Percentiles rank a stretch among this genome's conserved stretches.
These are phyloP conservation scores for Rachicladosporium sp. DNA, from an alignment of 2,329 filamentous ascomycete species.

Conservation along the genomic window DNA sequence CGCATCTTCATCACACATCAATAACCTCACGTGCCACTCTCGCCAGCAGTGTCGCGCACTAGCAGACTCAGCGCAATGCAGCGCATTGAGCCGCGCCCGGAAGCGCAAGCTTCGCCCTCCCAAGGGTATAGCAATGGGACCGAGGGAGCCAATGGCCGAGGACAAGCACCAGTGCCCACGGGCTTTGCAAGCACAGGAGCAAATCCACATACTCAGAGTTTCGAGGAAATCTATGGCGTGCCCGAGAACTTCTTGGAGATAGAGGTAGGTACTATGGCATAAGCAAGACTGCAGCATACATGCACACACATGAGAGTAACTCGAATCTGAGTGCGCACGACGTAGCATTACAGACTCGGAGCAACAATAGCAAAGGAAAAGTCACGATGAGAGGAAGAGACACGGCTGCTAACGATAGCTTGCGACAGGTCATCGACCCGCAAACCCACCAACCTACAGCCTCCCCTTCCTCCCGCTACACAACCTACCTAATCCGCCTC, in stretches of 20 bases:
- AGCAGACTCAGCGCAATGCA: conserved; percentile 12
- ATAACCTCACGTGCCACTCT: no score
- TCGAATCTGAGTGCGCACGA: not conserved
- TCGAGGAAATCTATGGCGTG: conserved; percentile 97
- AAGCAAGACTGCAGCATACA: not conserved
- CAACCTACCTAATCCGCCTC: conserved; percentile 95
- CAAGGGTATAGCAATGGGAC: conserved; percentile 5
- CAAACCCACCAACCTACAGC: conserved; percentile 80
- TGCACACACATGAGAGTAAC: not conserved
- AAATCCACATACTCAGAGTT: conserved; percentile 52
- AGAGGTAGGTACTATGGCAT: conserved; percentile 49
- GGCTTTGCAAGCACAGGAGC: conserved; percentile 21
- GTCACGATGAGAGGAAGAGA: not conserved
- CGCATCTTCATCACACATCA: no score
- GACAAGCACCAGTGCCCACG: conserved; percentile 13
- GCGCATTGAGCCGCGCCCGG: conserved; percentile 19
- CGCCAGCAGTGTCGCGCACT: no score
- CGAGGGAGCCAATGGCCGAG: conserved; percentile 3
- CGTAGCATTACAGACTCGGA: not conserved
- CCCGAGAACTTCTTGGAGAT: conserved; percentile 99
- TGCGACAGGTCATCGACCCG: conserved; percentile 69
- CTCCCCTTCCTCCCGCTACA: conserved; percentile 54
- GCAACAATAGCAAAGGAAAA: not conserved
- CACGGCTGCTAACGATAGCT: not conserved
- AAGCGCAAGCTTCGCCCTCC: conserved; percentile 3